Evolutionary conservation across 2,329 filamentous ascomycete species (phyloP).

Genomic region (Alternaria gaisen): DNA sequence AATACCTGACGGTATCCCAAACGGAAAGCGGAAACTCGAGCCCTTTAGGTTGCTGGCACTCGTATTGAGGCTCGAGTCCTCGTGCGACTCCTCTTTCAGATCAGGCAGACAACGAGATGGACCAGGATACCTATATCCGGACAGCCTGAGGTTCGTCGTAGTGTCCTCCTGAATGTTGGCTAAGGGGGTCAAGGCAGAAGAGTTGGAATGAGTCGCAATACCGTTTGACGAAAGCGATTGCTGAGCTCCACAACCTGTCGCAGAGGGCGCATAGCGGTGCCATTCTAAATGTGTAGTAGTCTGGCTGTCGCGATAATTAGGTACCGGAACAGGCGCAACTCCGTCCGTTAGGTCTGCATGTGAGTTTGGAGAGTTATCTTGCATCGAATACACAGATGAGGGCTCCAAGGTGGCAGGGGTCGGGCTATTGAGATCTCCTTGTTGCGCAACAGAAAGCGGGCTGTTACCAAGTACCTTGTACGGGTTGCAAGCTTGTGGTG

Average conservation of each 20-base stretch:
- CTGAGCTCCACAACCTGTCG: neutral
- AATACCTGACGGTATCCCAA: conserved; percentile 25
- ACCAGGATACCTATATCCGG: conserved; percentile 43
- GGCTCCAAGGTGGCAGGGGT: conserved; percentile 22
- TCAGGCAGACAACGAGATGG: conserved; percentile 51
- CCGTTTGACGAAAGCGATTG: conserved; percentile 11
- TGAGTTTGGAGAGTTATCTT: conserved; percentile 27
- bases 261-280: conserved; percentile 13
- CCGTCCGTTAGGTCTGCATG: conserved; percentile 23
- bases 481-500: conserved; percentile 13
- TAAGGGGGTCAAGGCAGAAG: conserved; percentile 8
- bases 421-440: conserved; percentile 24
- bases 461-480: conserved; percentile 9
- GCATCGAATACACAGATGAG: conserved; percentile 39
- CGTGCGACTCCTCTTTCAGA: conserved; percentile 59
- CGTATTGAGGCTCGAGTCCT: conserved; percentile 55
- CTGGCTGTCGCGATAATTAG: conserved; percentile 41
- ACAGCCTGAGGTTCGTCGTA: conserved; percentile 46
- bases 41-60: conserved; percentile 47
- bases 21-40: conserved; percentile 38
- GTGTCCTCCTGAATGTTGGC: conserved; percentile 37
- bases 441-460: conserved; percentile 15
- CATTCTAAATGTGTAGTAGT: conserved; percentile 49
- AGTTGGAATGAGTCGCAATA: conserved; percentile 17
- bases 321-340: conserved; percentile 19